Evolutionary conservation across 495 filamentous ascomycete species (phyloP).

Genomic region (Tuber aestivum): DNA sequence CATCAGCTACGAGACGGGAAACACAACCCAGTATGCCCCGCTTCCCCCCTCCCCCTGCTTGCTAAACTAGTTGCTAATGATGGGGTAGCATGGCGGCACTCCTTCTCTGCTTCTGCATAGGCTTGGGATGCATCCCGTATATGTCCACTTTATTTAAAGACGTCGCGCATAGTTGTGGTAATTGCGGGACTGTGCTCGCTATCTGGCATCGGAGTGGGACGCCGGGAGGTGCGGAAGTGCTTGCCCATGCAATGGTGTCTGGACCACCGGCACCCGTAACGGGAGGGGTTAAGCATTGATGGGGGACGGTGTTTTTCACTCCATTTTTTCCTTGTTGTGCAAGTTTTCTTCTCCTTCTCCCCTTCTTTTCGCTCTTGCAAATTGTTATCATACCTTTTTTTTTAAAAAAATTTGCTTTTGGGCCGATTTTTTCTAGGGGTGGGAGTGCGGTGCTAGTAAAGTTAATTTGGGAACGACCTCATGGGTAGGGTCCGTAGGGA

Average conservation of each 20-base stretch:
- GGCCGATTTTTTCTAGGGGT: not conserved
- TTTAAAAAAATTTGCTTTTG: not conserved
- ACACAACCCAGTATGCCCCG: constrained; percentile 25
- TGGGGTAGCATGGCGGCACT: constrained; percentile 17
- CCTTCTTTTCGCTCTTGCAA: not conserved
- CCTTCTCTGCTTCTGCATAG: constrained; percentile 7
- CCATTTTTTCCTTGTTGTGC: not conserved
- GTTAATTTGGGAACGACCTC: not conserved
- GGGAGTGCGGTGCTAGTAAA: not conserved
- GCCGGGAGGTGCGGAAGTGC: constrained; percentile 17
- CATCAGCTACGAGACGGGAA: constrained; percentile 2
- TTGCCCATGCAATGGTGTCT: constrained; percentile 6
- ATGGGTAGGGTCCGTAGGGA: no score
- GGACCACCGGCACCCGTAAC: not conserved
- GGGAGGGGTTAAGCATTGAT: not conserved
- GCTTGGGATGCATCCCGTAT: constrained; percentile 30
- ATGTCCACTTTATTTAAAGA: constrained; percentile 20
- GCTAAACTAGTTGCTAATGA: not conserved
- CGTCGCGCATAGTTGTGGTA: constrained; percentile 26
- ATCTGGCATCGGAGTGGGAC: constrained; percentile 31
- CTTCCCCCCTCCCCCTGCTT: no score
- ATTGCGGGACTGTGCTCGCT: constrained; percentile 18
- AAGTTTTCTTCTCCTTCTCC: not conserved
- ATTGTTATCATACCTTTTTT: not conserved
- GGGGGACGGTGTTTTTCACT: not conserved